Base-by-base conservation (phyloP, 2,329 filamentous ascomycete species). In the Aspergillus sp. region DNA sequence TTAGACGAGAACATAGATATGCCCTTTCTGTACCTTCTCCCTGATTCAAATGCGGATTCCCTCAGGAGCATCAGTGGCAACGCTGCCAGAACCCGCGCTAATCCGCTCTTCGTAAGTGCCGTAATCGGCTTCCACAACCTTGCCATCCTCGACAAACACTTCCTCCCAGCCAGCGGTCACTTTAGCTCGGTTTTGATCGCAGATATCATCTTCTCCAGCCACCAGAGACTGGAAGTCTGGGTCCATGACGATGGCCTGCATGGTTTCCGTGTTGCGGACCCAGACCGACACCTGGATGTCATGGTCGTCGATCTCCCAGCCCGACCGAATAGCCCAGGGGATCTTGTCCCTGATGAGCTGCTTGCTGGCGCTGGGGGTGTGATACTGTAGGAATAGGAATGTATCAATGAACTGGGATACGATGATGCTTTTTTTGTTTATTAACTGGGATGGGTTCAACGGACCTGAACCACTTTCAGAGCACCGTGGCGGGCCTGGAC, bases 91-190 rank as follows among this genome's bases (percentile, higher is more conserved):
- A n/a, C 36, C 36, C 16, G 36, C 36, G n/a, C 36, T 42, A 42
- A n/a, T 42, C 16, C 36, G 36, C 16, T 42, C 36, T 14, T 42
- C 36, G 36, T 42, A 42, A 7, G 36, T 42, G 16, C 36, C 36
- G 16, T 42, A 42, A 14, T 42, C 36, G 2, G 14, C 36, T 12
- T 29, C 46, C 4, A 54, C 18, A 9, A 54, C 52, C 36, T 46
- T 46, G 6, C 52, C 52, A 45, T 46, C 52, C 39, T 54, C 52
- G 26, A 54, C 52, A 31, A 46, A 54, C 11, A 54, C 52, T 36
- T 54, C 52, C 52, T 54, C 52, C 52, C 52, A 54, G 20, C 52
- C 52, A 4, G 52, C 52, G 11, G 52, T 54, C 52, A 54, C 24
- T 20, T 46, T 54, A 11, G 52, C 52, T 5, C 52, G 7, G 16